Evolutionary conservation across 2,329 filamentous ascomycete genomes (phyloP).

Genomic region (Stagonosporopsis vannaccii): DNA sequence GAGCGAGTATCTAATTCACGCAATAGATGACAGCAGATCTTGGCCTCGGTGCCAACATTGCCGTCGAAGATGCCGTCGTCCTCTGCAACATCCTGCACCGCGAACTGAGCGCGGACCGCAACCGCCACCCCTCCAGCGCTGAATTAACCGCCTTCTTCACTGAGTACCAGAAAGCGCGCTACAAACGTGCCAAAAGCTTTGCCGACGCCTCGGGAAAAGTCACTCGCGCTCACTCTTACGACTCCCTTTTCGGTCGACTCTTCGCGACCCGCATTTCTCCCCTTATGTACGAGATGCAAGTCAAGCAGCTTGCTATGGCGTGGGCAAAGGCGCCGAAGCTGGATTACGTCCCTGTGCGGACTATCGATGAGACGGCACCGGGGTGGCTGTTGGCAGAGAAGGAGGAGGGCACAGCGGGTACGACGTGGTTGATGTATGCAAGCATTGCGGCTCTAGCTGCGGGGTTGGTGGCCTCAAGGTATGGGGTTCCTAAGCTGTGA

Average conservation of each 20-base stretch:
- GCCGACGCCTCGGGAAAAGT: conserved; percentile 17
- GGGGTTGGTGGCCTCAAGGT: not conserved
- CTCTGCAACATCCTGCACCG: conserved; percentile 27
- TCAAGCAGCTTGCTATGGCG: conserved; percentile 1
- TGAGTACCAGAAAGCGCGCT: conserved; percentile 22
- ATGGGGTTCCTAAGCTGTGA: not conserved
- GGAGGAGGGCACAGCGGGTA: not conserved
- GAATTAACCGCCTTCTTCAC: conserved; percentile 20
- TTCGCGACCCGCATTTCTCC: conserved; percentile 16
- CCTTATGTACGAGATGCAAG: conserved; percentile 1
- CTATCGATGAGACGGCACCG: conserved; percentile 22
- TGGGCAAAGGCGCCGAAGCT: conserved; percentile 22
- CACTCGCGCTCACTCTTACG: conserved; percentile 21
- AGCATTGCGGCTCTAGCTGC: not conserved
- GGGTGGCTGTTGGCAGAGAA: conserved; percentile 16
- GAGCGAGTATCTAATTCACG: not conserved
- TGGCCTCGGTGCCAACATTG: conserved; percentile 30
- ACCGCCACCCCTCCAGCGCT: conserved; percentile 10
- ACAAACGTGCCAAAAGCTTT: conserved; percentile 16
- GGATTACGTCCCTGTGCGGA: conserved; percentile 20
- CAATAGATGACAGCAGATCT: conserved; percentile 29
- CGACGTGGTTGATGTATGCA: conserved; percentile 12
- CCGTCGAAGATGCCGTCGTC: conserved; percentile 28
- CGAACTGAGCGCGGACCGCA: conserved; percentile 13
- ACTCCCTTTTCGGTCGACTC: conserved; percentile 14